A percentile compares a stretch with the other conserved stretches of the same genome.
phyloP scores from a whole-genome alignment of 1,284 basidiomycete species.

The Cutaneotrichosporon cutaneum region DNA sequence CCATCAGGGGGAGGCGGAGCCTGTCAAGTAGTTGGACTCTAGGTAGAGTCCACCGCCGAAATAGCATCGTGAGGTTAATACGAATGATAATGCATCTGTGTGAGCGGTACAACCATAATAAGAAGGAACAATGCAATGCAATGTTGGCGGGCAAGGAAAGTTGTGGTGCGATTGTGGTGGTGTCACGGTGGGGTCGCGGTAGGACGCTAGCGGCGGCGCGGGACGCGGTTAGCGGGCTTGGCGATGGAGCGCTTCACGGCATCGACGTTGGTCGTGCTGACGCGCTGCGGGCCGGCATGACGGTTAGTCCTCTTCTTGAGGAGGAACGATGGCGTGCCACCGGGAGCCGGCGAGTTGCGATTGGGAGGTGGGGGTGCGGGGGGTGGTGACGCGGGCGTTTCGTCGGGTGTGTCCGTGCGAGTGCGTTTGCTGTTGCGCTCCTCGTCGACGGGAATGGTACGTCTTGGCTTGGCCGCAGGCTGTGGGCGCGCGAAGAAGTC shows the following conservation, averaged over 20 bases:
- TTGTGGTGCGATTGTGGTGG: neutral
- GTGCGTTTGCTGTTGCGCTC: neutral
- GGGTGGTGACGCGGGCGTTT: neutral
- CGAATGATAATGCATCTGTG: conserved; percentile 2
- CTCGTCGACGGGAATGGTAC: neutral
- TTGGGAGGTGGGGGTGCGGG: neutral
- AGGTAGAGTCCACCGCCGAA: neutral
- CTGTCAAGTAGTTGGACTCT: neutral
- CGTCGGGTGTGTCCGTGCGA: neutral
- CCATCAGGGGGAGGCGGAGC: too few relatives aligned
- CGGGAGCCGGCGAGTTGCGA: neutral
- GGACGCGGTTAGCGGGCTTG: neutral
- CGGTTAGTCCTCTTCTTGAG: neutral
- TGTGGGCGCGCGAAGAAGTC: conserved; percentile 18
- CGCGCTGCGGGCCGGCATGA: neutral
- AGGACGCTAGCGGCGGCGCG: neutral
- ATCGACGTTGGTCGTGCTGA: neutral
- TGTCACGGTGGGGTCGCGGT: neutral
- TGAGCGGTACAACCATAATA: neutral
- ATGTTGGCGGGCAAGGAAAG: neutral
- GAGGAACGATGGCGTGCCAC: neutral
- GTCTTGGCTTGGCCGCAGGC: neutral
- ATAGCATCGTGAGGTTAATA: neutral
- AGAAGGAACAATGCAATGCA: neutral
- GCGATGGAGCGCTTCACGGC: neutral